Evolutionary conservation across 1,139 yeast genomes (phyloP).

Genomic region (Taphrina pruni): DNA sequence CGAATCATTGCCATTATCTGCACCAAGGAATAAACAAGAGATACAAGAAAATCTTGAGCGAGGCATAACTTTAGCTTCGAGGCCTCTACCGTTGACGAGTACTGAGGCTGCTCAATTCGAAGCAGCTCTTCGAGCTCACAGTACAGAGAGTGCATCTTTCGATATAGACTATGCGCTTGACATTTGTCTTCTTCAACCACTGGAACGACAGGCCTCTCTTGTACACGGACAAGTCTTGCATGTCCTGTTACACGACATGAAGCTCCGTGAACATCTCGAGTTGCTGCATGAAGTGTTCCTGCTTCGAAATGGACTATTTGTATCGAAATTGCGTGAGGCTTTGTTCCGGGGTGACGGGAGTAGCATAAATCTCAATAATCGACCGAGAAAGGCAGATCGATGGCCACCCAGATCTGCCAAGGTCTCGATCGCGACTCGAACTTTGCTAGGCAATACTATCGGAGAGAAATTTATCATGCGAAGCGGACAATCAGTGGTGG

Average conservation of each 20-base stretch:
- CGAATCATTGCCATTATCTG: background rate
- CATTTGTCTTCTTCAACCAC: conserved; percentile 19
- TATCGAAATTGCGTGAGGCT: conserved; percentile 13
- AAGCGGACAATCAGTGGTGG: background rate
- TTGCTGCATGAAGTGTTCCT: conserved; percentile 27
- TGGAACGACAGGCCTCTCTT: conserved; percentile 17
- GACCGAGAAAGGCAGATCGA: background rate
- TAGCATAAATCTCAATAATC: conserved; percentile 1
- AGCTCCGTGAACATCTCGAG: conserved; percentile 27
- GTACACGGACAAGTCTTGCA: conserved; percentile 15
- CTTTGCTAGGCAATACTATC: conserved; percentile 17
- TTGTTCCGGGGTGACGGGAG: conserved; percentile 2
- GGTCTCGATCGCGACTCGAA: conserved; percentile 29
- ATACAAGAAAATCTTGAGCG: background rate
- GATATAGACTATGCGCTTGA: conserved; percentile 14
- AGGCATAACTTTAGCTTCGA: background rate
- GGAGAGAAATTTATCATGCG: background rate
- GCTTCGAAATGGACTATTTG: conserved; percentile 20
- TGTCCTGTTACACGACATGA: conserved; percentile 24
- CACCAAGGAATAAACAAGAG: background rate
- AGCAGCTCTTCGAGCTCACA: background rate
- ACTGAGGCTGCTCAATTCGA: background rate
- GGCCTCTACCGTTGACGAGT: background rate
- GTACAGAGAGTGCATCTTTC: background rate
- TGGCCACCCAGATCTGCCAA: conserved; percentile 34